Evolutionary conservation across 2,329 filamentous ascomycete species (phyloP), one percentile per base, ranked within the genome.

Genomic region (Aplosporella prunicola): DNA sequence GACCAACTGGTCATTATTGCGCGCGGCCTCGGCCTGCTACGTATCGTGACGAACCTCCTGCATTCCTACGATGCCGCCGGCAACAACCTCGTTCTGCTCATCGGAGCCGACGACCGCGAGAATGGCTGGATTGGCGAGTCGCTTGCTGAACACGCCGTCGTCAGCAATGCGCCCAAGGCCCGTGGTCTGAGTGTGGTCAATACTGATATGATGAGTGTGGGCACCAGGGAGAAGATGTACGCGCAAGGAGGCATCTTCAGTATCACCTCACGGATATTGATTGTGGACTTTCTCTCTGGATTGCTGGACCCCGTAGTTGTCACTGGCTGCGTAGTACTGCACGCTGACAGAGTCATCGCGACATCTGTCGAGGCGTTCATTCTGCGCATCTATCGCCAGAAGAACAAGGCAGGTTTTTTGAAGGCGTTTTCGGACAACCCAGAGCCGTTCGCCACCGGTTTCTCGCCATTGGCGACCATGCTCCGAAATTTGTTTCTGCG

Each of bases 111-210:
- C 43, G 87, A 95, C 22, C 78, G 84, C 42, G 91, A 98, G 56
- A 95, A 95, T 74, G 80, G 81, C 39, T 96, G 89, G 88, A 87
- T 98, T 43, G 91, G 91, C 48, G 91, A 96, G 66, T 85, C 87
- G 20, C 68, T 98, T 55, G 91, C 91, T 16, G 91, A 98, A 63
- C 88, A 96, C 65, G 88, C 88, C 55, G 87, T 86, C 45, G 78
- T 94, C 56, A 95, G 86, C 66, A 80, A 78, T 62, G 74, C 84
- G 13, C 76, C 82, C 11, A 80, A 82, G 51, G 86, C 87, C 33
- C 77, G 88, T 44, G 91, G 91, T 1, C 68, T 98, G 47, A 89
- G 80, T 27, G 73, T 94, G 17, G 87, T 98, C 57, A 96, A 96
- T 60, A 96, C 91, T 5, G 91, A 98, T 57, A 76, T 81, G 57